Evolutionary conservation across 768 basidiomycete species (phyloP).

Genomic region (Trichaptum fuscoviolaceum): DNA sequence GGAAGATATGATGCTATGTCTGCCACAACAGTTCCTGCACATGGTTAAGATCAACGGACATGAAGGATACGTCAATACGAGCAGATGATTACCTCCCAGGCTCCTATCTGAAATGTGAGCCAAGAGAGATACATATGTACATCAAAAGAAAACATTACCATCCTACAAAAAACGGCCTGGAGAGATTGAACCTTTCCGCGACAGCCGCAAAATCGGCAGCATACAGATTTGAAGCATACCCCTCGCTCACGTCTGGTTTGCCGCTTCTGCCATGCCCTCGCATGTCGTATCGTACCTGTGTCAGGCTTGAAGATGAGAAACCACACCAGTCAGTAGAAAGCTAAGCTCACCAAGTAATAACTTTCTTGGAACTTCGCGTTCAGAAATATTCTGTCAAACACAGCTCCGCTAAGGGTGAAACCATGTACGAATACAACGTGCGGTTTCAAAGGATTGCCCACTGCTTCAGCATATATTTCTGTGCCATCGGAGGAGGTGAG

Average conservation of each 20-base stretch:
- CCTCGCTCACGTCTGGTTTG: conserved; percentile 17
- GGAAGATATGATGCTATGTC: conserved; percentile 22
- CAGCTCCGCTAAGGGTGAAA: conserved; percentile 9
- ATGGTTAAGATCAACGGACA: conserved; percentile 24
- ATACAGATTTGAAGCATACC: conserved; percentile 17
- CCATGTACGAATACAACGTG: conserved; percentile 19
- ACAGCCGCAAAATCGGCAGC: conserved; percentile 27
- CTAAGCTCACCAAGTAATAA: conserved; percentile 11
- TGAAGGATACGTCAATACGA: too few relatives aligned
- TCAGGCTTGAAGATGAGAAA: too few relatives aligned
- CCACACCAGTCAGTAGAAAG: too few relatives aligned
- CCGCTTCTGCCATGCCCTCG: conserved; percentile 27
- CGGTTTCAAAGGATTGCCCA: conserved; percentile 19
- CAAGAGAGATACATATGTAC: conserved; percentile 17
- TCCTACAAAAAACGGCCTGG: conserved; percentile 26
- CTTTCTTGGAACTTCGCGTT: conserved; percentile 8
- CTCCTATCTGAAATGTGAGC: too few relatives aligned
- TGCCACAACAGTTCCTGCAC: conserved; percentile 22
- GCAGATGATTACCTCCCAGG: too few relatives aligned
- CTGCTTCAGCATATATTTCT: conserved; percentile 18
- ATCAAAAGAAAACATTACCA: too few relatives aligned
- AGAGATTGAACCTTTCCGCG: conserved; percentile 23
- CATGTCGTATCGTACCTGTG: conserved; percentile 26
- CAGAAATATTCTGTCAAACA: conserved; percentile 14
- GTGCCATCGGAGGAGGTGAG: conserved; percentile 17